These are phyloP conservation scores for Fusarium virguliforme DNA, from an alignment of 2,329 filamentous ascomycete species.

Conservation along the genomic window DNA sequence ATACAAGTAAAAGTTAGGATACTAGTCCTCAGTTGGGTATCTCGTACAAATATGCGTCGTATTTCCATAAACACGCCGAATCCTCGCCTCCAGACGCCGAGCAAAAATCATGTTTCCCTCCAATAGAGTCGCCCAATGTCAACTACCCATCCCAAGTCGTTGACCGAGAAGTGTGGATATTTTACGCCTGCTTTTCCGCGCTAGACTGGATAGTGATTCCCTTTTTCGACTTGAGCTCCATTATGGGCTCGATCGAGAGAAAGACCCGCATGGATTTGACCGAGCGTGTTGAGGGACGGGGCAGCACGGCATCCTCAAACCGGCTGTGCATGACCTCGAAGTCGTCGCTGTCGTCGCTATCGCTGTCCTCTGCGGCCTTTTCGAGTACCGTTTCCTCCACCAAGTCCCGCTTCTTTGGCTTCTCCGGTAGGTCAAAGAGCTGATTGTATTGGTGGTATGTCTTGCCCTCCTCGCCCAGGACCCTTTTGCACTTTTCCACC, in stretches of 20 bases:
- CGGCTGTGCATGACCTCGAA: conserved; percentile 74
- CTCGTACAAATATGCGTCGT: conserved; percentile 22
- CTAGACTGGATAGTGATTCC: conserved; percentile 67
- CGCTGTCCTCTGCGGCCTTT: conserved; percentile 23
- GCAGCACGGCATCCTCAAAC: conserved; percentile 69
- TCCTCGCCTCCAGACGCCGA: conserved; percentile 28
- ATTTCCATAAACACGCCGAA: conserved; percentile 17
- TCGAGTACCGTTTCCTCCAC: conserved; percentile 63
- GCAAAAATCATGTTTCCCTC: neutral
- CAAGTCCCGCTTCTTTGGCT: conserved; percentile 53
- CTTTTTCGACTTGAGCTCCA: conserved; percentile 67
- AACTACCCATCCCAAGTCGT: neutral
- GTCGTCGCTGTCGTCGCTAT: conserved; percentile 58
- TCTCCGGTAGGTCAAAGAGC: conserved; percentile 65
- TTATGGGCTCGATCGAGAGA: conserved; percentile 68
- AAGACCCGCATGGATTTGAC: conserved; percentile 74
- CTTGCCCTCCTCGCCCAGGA: conserved; percentile 64
- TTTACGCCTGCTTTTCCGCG: conserved; percentile 47
- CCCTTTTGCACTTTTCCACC: conserved; percentile 75
- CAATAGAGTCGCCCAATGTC: neutral
- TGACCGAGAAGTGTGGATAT: neutral
- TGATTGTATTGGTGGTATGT: conserved; percentile 73
- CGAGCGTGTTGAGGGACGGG: conserved; percentile 61
- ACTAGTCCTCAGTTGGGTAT: conserved; percentile 42
- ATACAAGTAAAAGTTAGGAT: conserved; percentile 36